Percentiles rank a stretch among this genome's conserved stretches.
phyloP scores from a whole-genome alignment of 495 filamentous ascomycete species.

The Penicillium longicatenatum region DNA sequence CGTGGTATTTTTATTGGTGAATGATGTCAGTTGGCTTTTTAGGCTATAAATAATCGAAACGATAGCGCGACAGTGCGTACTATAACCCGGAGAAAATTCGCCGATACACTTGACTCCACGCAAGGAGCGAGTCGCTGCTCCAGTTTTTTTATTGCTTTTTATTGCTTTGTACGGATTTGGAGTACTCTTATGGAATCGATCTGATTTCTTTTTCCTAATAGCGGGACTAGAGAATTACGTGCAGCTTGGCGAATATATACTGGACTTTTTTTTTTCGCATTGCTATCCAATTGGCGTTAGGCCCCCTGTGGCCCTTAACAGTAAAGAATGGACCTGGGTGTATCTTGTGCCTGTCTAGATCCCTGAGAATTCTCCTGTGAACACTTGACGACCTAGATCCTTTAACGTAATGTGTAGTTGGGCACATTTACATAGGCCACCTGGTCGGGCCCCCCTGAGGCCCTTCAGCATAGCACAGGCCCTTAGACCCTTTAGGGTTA shows the following conservation, averaged over 20 bases:
- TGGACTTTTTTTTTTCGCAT: background rate
- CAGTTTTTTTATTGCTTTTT: background rate
- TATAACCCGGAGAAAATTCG: constrained; percentile 13
- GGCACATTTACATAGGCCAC: too few species aligned
- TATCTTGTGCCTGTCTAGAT: background rate
- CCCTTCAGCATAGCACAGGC: background rate
- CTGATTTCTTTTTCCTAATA: background rate
- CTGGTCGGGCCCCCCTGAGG: background rate
- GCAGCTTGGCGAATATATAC: background rate
- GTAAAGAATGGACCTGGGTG: background rate
- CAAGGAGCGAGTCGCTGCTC: constrained; percentile 15
- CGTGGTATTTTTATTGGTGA: background rate
- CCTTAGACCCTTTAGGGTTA: constrained; percentile 8
- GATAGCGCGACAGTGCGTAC: constrained; percentile 13
- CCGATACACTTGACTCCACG: constrained; percentile 15
- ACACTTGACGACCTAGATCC: background rate
- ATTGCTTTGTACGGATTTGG: too few species aligned
- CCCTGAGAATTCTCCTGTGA: background rate
- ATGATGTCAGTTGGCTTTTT: background rate
- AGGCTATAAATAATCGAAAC: constrained; percentile 21
- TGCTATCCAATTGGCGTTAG: background rate
- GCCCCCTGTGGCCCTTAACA: background rate
- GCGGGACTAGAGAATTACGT: background rate
- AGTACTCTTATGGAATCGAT: background rate
- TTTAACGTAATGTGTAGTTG: background rate